Evolutionary conservation across 2,329 filamentous ascomycete genomes (phyloP).

Genomic region (Phialophora chinensis): DNA sequence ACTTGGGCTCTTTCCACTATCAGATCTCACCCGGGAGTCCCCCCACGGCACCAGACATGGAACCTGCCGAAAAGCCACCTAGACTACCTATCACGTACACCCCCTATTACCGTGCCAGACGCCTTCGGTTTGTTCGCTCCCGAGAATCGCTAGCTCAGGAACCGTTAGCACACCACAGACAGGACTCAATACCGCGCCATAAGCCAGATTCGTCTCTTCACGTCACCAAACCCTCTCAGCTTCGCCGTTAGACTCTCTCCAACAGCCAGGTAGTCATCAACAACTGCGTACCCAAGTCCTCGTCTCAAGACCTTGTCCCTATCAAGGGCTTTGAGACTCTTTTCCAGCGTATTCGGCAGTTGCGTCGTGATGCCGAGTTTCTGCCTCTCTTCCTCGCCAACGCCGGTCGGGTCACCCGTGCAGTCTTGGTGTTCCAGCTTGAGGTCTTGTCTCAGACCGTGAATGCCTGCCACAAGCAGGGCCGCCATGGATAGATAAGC

Average conservation of each 20-base stretch:
- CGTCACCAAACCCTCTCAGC: conserved; percentile 44
- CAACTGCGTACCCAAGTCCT: conserved; percentile 42
- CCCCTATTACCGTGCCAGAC: background rate
- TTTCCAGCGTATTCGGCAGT: conserved; percentile 46
- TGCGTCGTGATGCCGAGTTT: conserved; percentile 46
- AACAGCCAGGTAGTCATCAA: conserved; percentile 43
- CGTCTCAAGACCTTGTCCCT: conserved; percentile 41
- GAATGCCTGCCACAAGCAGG: conserved; percentile 64
- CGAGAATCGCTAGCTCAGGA: background rate
- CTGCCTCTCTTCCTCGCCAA: conserved; percentile 43
- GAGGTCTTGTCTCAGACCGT: conserved; percentile 55
- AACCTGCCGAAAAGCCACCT: background rate
- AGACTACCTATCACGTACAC: background rate
- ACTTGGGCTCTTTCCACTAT: background rate
- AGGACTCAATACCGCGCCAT: conserved; percentile 46
- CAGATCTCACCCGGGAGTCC: background rate
- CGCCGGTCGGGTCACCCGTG: conserved; percentile 43
- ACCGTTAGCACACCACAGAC: background rate
- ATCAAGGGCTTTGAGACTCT: conserved; percentile 46
- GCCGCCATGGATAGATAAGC: conserved; percentile 72
- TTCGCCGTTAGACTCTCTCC: conserved; percentile 45
- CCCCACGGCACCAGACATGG: background rate
- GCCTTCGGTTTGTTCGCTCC: background rate
- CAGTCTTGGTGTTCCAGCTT: conserved; percentile 45
- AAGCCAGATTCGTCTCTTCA: conserved; percentile 46